Evolutionary conservation across 2,329 filamentous ascomycete genomes (phyloP).

Genomic region (Alternaria metachromatica): DNA sequence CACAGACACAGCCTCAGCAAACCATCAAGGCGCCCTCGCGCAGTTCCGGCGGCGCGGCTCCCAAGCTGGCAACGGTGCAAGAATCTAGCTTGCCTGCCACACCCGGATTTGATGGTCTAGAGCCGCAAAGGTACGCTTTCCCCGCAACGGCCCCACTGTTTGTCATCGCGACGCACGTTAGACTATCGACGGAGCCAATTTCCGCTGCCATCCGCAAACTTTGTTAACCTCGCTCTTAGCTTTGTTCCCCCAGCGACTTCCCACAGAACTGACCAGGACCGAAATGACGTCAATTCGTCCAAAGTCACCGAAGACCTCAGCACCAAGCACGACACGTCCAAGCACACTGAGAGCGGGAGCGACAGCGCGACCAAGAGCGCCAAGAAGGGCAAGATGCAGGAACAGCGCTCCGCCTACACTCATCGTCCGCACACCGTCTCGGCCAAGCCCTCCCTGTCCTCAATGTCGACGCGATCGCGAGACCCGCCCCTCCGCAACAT

Average conservation of each 20-base stretch:
- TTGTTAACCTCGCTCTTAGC: slow-evolving; percentile 30
- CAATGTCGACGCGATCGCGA: slow-evolving; percentile 67
- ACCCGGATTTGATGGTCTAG: slow-evolving; percentile 58
- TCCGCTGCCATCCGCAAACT: slow-evolving; percentile 20
- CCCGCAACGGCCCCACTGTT: slow-evolving; percentile 38
- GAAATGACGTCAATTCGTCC: slow-evolving; percentile 54
- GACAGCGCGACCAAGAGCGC: slow-evolving; percentile 61
- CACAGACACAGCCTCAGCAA: slow-evolving; percentile 14
- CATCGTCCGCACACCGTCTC: slow-evolving; percentile 58
- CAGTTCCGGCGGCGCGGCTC: slow-evolving; percentile 62
- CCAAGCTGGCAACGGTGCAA: slow-evolving; percentile 85
- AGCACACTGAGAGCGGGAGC: slow-evolving; percentile 65
- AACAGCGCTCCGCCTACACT: slow-evolving; percentile 55
- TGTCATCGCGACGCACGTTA: slow-evolving; percentile 35
- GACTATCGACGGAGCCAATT: slow-evolving; percentile 25
- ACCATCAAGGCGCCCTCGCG: slow-evolving; percentile 56
- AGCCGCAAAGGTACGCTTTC: slow-evolving; percentile 40
- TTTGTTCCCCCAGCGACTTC: slow-evolving; percentile 22
- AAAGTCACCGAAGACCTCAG: slow-evolving; percentile 58
- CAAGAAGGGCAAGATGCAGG: slow-evolving; percentile 41
- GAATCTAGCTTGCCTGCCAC: slow-evolving; percentile 80
- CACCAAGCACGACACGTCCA: slow-evolving; percentile 48
- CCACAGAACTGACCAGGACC: slow-evolving; percentile 44
- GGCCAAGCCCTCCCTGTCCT: slow-evolving; percentile 71
- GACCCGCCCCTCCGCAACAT: slow-evolving; percentile 86